Conservation (phyloP, 345 rosid genomes). For the Cardamine resedifolia region DNA sequence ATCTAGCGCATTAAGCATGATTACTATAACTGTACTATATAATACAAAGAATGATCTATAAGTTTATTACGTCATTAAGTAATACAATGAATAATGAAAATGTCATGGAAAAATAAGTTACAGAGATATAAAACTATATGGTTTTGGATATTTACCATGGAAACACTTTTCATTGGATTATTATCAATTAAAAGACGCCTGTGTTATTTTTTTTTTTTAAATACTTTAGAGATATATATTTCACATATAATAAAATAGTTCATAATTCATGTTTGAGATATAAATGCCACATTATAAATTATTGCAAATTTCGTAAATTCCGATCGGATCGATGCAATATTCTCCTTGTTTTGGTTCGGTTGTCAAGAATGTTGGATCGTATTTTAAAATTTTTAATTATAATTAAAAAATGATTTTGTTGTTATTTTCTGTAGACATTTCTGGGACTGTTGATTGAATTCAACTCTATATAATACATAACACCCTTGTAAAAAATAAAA, state of each 20-base stretch:
- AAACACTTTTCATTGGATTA: too few relatives aligned
- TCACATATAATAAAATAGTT: not conserved
- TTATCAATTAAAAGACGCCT: too few relatives aligned
- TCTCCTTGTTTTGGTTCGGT: too few relatives aligned
- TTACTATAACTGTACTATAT: constrained; percentile 18
- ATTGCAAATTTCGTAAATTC: not conserved
- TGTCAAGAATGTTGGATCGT: too few relatives aligned
- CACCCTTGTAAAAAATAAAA: not conserved
- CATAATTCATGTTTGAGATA: not conserved
- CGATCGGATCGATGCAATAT: not conserved
- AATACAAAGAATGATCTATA: constrained; percentile 18
- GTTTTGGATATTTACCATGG: constrained; percentile 3
- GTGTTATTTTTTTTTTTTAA: too few relatives aligned
- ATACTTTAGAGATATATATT: too few relatives aligned
- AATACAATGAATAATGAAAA: constrained; percentile 27
- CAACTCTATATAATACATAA: not conserved
- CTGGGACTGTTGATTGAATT: not conserved
- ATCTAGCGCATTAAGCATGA: constrained; percentile 23
- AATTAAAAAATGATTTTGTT: not conserved
- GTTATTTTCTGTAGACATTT: not conserved
- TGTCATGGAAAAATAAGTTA: not conserved
- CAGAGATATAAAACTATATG: not conserved
- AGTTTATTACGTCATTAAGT: constrained; percentile 17
- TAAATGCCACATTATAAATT: not conserved
- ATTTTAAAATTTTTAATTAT: not conserved